Evolutionary conservation across 2,329 filamentous ascomycete species (phyloP), one percentile per base, ranked within the genome.

Genomic region (Arthrobotrys megalospora): DNA sequence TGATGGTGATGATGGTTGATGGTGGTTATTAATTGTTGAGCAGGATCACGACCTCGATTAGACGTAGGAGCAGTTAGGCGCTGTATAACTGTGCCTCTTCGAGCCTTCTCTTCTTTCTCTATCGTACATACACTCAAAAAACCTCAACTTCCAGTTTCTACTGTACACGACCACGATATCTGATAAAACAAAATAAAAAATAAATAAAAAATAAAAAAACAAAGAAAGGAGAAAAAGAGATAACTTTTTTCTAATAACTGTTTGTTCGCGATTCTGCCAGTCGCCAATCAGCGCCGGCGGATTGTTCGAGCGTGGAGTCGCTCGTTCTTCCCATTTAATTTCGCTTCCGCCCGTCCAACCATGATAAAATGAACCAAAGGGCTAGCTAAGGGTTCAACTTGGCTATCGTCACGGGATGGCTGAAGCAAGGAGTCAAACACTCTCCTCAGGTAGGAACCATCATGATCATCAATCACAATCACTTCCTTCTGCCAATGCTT

Each of bases 401-500:
- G 52, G 36, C 21, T 77, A 77, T 77, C 72, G 41, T 70, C 72
- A 70, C 72, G 72, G 63, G 66, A 75, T 66, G 24, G 63, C 45
- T 66, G 45, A 28, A 50, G 58, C 55, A 60, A 60, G 55, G 55
- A 24, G 45, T 71, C 38, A 77, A 77, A 77, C 73, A 77, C 73
- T 77, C 72, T 68, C n/a, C 43, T 47, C 43, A 48, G 21, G 36
- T 28, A 28, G 24, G 24, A 28, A 28, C 5, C 24, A 28, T 28
- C 24, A 28, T 28, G 24, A 28, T 28, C 24, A 28, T 28, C 24
- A 28, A 28, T 28, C 24, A 28, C 24, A 28, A 28, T 28, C 52
- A 72, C 62, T 80, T 79, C 66, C 67, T 79, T 52, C 79, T 73
- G 52, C 79, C 79, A 28, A 76, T 77, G 63, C 67, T 79, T 36